Evolutionary conservation across 495 filamentous ascomycete species (phyloP).

Genomic region (Penicillium pulvis): DNA sequence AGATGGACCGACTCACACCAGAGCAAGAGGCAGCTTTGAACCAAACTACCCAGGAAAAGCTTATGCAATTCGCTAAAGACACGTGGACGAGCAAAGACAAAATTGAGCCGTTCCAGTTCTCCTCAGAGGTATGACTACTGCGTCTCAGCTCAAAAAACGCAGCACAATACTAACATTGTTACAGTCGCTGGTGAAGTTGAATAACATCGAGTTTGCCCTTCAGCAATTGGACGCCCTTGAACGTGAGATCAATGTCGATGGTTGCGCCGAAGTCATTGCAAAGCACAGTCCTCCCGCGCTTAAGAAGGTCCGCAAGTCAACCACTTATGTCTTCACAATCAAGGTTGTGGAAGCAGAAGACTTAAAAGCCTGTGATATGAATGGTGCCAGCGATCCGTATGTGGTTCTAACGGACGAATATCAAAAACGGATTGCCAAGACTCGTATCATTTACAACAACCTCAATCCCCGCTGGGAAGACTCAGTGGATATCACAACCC

Average conservation of each 20-base stretch:
- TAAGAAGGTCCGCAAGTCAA: slow-evolving; percentile 59
- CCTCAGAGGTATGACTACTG: slow-evolving; percentile 69
- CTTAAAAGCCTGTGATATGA: slow-evolving; percentile 94
- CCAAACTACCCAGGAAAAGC: slow-evolving; percentile 87
- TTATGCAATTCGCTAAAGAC: slow-evolving; percentile 89
- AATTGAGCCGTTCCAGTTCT: slow-evolving; percentile 97
- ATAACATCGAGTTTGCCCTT: slow-evolving; percentile 94
- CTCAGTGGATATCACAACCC: slow-evolving; percentile 91
- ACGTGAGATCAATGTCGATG: slow-evolving; percentile 88
- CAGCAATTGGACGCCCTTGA: slow-evolving; percentile 89
- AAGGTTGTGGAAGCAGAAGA: slow-evolving; percentile 99
- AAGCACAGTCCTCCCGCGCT: slow-evolving; percentile 60
- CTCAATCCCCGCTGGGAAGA: slow-evolving; percentile 98
- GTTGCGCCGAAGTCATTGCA: slow-evolving; percentile 79
- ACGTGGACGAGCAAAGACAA: slow-evolving; percentile 94
- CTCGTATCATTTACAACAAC: slow-evolving; percentile 85
- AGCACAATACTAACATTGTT: slow-evolving; percentile 16
- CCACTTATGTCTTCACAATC: slow-evolving; percentile 95
- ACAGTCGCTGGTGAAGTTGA: slow-evolving; percentile 94
- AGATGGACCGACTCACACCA: slow-evolving; percentile 89
- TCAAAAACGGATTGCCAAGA: slow-evolving; percentile 96
- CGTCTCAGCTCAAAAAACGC: neutral
- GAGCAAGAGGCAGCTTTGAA: slow-evolving; percentile 78
- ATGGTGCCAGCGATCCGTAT: slow-evolving; percentile 93
- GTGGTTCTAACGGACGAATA: slow-evolving; percentile 97